Percentiles rank a stretch among this genome's conserved stretches.
phyloP scores from a whole-genome alignment of 129 eudicot species.

The Gnaphalium uliginosum region DNA sequence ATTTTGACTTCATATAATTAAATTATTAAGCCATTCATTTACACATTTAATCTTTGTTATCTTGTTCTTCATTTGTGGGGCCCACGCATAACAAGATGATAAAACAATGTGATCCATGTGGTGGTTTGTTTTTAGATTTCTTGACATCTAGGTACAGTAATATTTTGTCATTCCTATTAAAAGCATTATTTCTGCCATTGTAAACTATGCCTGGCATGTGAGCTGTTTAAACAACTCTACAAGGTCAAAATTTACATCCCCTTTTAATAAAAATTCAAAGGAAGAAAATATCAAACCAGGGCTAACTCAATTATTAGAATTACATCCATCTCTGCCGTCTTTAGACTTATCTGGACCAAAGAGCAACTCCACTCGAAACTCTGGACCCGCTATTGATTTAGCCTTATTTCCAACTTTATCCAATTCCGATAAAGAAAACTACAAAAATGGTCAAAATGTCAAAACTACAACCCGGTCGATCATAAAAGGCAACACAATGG shows the following conservation, averaged over 20 bases:
- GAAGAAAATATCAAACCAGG: conserved; percentile 26
- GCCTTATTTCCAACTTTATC: conserved; percentile 74
- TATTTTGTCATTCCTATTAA: conserved; percentile 10
- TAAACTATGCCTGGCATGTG: conserved; percentile 16
- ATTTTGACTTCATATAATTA: too few relatives aligned
- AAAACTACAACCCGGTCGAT: neutral
- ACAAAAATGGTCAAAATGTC: neutral
- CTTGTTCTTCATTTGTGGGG: too few relatives aligned
- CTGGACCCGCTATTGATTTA: conserved; percentile 60
- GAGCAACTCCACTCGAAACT: conserved; percentile 65
- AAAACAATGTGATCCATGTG: neutral
- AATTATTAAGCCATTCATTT: too few relatives aligned
- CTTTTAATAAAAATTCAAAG: neutral
- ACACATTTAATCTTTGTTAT: too few relatives aligned
- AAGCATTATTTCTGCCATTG: conserved; percentile 4
- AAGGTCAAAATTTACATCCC: conserved; percentile 26
- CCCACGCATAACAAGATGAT: neutral
- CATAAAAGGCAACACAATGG: neutral
- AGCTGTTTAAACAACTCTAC: conserved; percentile 15
- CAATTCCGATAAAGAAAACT: conserved; percentile 56
- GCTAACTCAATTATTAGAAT: conserved; percentile 24
- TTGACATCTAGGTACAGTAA: neutral
- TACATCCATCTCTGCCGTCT: conserved; percentile 15
- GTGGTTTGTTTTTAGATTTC: too few relatives aligned
- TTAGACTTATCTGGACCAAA: conserved; percentile 47